Conservation (phyloP, 495 filamentous ascomycete genomes). For the Daldinia loculata region DNA sequence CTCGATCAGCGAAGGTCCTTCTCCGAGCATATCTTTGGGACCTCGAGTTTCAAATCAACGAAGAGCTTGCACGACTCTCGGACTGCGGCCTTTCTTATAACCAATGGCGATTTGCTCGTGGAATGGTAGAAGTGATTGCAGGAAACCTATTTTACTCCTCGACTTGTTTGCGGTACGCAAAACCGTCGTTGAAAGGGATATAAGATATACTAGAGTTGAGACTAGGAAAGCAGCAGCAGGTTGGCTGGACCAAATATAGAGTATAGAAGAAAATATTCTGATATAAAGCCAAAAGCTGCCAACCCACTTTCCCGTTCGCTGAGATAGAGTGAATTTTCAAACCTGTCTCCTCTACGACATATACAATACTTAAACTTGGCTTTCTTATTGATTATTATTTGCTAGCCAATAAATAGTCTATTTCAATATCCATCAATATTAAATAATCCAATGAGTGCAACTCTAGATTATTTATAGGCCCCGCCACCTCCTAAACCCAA, state of each 20-base stretch:
- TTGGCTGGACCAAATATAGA: neutral
- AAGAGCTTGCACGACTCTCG: no score
- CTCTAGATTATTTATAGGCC: neutral
- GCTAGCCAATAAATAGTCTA: neutral
- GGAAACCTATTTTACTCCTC: no score
- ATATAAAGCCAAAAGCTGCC: neutral
- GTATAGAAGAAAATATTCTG: neutral
- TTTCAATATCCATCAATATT: neutral
- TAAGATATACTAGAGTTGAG: neutral
- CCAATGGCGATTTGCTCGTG: no score
- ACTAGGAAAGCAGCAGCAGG: neutral
- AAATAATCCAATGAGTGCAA: neutral
- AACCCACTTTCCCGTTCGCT: neutral
- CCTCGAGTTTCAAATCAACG: no score
- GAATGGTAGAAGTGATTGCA: no score
- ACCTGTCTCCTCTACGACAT: neutral
- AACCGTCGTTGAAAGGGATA: conserved; percentile 1
- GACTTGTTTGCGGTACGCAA: no score
- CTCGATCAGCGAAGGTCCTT: no score
- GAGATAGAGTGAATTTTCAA: neutral
- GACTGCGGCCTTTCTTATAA: no score
- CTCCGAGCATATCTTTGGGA: no score
- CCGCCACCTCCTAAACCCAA: conserved; percentile 21
- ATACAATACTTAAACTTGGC: neutral
- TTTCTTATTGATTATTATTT: neutral